phyloP scores from a whole-genome alignment of 495 filamentous ascomycete species.

The Astrothelium subdiscretum region DNA sequence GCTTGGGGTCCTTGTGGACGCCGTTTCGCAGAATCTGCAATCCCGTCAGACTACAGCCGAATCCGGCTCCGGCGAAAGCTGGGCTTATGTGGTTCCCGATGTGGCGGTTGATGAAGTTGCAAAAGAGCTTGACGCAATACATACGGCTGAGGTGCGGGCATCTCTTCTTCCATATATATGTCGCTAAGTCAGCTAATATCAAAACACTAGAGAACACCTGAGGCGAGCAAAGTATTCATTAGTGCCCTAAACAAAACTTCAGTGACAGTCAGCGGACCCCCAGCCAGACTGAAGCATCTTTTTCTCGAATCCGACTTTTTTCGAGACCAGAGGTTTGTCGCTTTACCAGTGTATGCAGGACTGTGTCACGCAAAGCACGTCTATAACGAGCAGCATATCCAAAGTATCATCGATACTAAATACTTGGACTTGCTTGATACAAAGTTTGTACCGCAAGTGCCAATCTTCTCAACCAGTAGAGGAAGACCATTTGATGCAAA shows the following conservation, averaged over 20 bases:
- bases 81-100: conserved; percentile 33
- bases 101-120: conserved; percentile 25
- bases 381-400: conserved; percentile 24
- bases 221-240: conserved; percentile 28
- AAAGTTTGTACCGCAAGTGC: conserved; percentile 1
- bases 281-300: conserved; percentile 26
- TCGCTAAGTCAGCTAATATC: conserved; percentile 2
- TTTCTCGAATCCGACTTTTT: conserved; percentile 26
- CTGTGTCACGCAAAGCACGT: conserved; percentile 36
- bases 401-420: conserved; percentile 17
- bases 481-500: conserved; percentile 6
- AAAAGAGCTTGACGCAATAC: conserved; percentile 26
- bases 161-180: neutral
- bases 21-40: conserved; percentile 28
- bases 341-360: conserved; percentile 29
- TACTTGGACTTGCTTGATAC: neutral
- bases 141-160: conserved; percentile 16
- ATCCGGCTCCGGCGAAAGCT: conserved; percentile 20
- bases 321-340: conserved; percentile 22
- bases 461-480: conserved; percentile 10
- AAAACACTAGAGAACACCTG: neutral
- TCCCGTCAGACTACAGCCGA: conserved; percentile 11
- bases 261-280: conserved; percentile 35
- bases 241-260: conserved; percentile 29
- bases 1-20: conserved; percentile 27